Evolutionary conservation across 129 eudicot species (phyloP).

Genomic region (Flaveria bidentis): DNA sequence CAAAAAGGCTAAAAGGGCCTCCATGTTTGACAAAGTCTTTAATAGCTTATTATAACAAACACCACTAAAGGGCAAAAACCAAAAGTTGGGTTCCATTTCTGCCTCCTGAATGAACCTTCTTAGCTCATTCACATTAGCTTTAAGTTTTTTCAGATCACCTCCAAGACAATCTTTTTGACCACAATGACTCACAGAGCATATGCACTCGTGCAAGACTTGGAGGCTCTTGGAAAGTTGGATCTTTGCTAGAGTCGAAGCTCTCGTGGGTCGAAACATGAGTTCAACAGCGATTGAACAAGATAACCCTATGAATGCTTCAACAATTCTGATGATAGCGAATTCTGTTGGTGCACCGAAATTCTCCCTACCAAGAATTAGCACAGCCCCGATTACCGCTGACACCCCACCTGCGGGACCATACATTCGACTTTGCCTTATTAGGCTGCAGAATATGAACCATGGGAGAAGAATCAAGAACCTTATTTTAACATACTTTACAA

Average conservation of each 20-base stretch:
- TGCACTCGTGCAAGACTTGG: slow-evolving; percentile 38
- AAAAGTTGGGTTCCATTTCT: slow-evolving; percentile 84
- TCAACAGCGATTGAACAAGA: slow-evolving; percentile 70
- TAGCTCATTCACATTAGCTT: slow-evolving; percentile 50
- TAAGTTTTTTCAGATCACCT: slow-evolving; percentile 44
- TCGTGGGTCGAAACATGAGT: slow-evolving; percentile 63
- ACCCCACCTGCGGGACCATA: slow-evolving; percentile 87
- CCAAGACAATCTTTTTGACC: slow-evolving; percentile 14
- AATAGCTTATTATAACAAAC: slow-evolving; percentile 53
- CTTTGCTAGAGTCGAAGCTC: slow-evolving; percentile 79
- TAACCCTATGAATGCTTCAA: slow-evolving; percentile 75
- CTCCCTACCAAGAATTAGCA: slow-evolving; percentile 69
- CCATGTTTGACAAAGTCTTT: slow-evolving; percentile 55
- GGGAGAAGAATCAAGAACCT: slow-evolving; percentile 84
- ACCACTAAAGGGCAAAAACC: slow-evolving; percentile 77
- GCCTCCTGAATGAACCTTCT: slow-evolving; percentile 67
- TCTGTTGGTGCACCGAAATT: slow-evolving; percentile 71
- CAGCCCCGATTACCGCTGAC: slow-evolving; percentile 86
- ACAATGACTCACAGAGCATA: slow-evolving; percentile 30
- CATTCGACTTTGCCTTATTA: slow-evolving; percentile 69
- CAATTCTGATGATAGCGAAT: slow-evolving; percentile 75
- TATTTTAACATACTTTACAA: slow-evolving; percentile 47
- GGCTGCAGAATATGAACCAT: slow-evolving; percentile 70
- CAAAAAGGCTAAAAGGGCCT: slow-evolving; percentile 46
- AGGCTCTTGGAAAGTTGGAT: slow-evolving; percentile 53